Evolutionary conservation across 768 basidiomycete species (phyloP), one percentile per base, ranked within the genome.

Genomic region (Amyloporia xantha): DNA sequence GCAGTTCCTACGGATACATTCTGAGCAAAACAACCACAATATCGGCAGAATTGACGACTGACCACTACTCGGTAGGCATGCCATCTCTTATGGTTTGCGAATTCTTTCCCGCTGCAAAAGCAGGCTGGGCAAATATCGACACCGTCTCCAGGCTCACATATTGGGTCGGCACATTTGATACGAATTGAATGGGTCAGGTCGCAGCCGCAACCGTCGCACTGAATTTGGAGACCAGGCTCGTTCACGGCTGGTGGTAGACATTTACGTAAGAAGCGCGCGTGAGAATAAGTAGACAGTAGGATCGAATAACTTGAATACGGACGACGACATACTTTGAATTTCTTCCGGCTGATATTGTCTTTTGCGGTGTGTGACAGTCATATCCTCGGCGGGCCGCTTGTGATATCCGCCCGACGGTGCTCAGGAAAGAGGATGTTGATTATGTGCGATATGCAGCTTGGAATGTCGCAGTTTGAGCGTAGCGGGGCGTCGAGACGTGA

Each of bases 121-220:
- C 96, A 98, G 24, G 75, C 62, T 5, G 93, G 92, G 61, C 96
- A 99, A 4, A 99, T 76, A 65, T 99, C 95, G 48, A 96, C 84
- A 15, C 93, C 93, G 38, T 84, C 80, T 21, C 80, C 76, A 2
- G 79, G 77, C 44, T 81, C 84, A 47, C 88, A 92, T 35, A 68
- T 71, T 4, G 80, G 76, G 66, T 90, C 87, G 26, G 95, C 94
- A 63, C 95, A 99, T 68, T 94, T 93, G 63, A 99, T 91, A 53
- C 94, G 86, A 53, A 96, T 82, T n/a, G 90, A 90, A 63, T 97
- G 92, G 2, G 96, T 97, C 56, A 98, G 77, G 68, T 98, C 92
- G 68, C 82, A 79, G 54, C 71, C 71, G 67, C 94, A 95, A 12
- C 79, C 68, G 64, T 93, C 91, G 71, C 91, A 94, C 55, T 84